Evolutionary conservation across 176 grass and related monocot genomes (phyloP).

Genomic region (Metroxylon sagu): DNA sequence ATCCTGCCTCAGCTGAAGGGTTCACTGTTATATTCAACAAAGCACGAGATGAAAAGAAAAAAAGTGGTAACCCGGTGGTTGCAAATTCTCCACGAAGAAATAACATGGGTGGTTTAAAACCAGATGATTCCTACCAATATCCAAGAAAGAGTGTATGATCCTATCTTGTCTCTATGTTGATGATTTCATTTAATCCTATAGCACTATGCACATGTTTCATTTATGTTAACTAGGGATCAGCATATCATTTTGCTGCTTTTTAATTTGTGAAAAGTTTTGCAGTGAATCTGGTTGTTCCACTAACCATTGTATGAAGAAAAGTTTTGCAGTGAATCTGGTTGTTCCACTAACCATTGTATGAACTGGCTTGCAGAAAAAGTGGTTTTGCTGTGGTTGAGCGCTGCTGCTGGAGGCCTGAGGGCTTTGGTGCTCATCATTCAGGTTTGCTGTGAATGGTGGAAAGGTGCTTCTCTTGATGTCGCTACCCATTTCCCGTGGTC

Average conservation of each 20-base stretch:
- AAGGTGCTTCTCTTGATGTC: too few species aligned
- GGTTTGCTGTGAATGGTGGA: background rate
- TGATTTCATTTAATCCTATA: too few species aligned
- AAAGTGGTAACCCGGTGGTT: background rate
- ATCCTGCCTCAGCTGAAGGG: slow-evolving; percentile 44
- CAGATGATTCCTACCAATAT: slow-evolving; percentile 18
- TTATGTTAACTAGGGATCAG: too few species aligned
- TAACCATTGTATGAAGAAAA: background rate
- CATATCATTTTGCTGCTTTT: too few species aligned
- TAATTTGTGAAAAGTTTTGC: too few species aligned
- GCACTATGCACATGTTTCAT: too few species aligned
- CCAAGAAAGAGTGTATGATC: slow-evolving; percentile 21
- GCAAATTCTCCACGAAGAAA: slow-evolving; percentile 6
- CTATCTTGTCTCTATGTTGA: background rate
- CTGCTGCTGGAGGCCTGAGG: background rate
- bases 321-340: too few species aligned
- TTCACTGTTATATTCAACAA: slow-evolving; percentile 51
- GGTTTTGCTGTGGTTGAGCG: slow-evolving; percentile 9
- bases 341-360: background rate
- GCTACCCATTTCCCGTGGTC: too few species aligned
- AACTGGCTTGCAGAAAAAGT: slow-evolving; percentile 1
- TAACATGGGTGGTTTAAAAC: slow-evolving; percentile 19
- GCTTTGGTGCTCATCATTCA: background rate
- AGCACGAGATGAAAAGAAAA: slow-evolving; percentile 44
- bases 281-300: background rate